These are phyloP conservation scores for Hyaloscypha hepaticicola DNA, from an alignment of 495 filamentous ascomycete genomes.

Conservation along the genomic window DNA sequence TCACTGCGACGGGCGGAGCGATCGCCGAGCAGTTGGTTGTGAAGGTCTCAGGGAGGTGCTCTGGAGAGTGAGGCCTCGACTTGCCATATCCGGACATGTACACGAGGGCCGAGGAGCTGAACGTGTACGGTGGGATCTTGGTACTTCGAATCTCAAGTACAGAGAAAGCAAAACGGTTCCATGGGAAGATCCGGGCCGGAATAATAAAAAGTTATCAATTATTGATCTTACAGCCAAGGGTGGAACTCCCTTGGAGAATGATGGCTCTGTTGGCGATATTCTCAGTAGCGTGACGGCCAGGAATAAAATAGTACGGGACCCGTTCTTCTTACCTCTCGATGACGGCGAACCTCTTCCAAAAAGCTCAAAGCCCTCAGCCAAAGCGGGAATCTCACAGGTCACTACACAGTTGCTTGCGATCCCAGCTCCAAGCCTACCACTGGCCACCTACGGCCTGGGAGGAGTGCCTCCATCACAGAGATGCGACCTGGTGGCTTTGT, in stretches of 20 bases:
- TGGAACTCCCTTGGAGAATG: slow-evolving; percentile 31
- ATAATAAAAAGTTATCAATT: slow-evolving; percentile 58
- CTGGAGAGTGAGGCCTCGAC: slow-evolving; percentile 71
- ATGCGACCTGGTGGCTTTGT: slow-evolving; percentile 43
- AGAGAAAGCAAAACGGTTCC: slow-evolving; percentile 27
- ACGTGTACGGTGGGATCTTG: slow-evolving; percentile 55
- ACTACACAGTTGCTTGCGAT: slow-evolving; percentile 9
- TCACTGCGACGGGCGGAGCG: slow-evolving; percentile 70
- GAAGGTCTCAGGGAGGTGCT: slow-evolving; percentile 65
- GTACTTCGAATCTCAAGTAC: slow-evolving; percentile 33
- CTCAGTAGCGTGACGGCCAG: background rate
- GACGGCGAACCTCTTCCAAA: background rate
- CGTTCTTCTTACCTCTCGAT: background rate
- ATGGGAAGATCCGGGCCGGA: slow-evolving; percentile 46
- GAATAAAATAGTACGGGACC: background rate
- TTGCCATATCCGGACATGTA: slow-evolving; percentile 90
- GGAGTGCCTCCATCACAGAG: slow-evolving; percentile 38
- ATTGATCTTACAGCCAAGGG: slow-evolving; percentile 47
- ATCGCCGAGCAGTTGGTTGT: slow-evolving; percentile 55
- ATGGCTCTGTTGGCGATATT: slow-evolving; percentile 16
- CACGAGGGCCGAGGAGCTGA: slow-evolving; percentile 65
- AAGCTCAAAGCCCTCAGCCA: background rate
- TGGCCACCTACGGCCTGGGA: slow-evolving; percentile 37
- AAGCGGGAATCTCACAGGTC: background rate
- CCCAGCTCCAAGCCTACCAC: slow-evolving; percentile 13